Base-by-base conservation (phyloP, 2,329 filamentous ascomycete species). In the Claviceps fusiformis region DNA sequence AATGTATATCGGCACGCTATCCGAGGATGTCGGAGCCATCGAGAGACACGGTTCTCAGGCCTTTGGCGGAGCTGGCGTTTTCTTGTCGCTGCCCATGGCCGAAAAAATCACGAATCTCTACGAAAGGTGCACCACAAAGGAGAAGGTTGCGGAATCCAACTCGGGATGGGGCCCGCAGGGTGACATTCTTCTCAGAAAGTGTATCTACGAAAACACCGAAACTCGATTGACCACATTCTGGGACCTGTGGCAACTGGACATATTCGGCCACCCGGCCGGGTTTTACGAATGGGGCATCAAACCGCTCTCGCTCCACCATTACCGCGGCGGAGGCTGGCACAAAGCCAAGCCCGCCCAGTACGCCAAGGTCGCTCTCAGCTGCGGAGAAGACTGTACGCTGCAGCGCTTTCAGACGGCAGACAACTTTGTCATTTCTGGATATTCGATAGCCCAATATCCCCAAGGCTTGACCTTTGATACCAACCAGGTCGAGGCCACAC, bases 241-340 rank as follows among this genome's bases (percentile, higher is more conserved):
- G 61, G 77, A 79, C 41, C 71, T 85, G 13, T 82, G 77, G 69
- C 81, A 84, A 64, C 71, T 84, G 29, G 81, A 85, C 62, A 69
- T 85, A 50, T 73, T 75, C 56, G 77, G 76, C 50, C 79, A 84
- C 62, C 77, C 80, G 3, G 79, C 79, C 0, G 81, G 81, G 5
- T 83, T 84, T 67, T 85, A 83, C 66, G 81, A 85, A 67, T 76
- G 77, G 44, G 79, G 79, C 35, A 74, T 81, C 59, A 74, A 76
- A 59, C 81, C 81, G 1, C 71, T 83, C 27, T 81, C 78, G 8
- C 72, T 85, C 27, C 81, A 85, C 66, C 81, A 85, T 69, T 84
- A 81, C 72, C 81, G 81, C 62, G 78, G 79, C 50, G 76, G 77
- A 47, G 74, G 76, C 55, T 82, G 78, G 78, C 78, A 81, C 65